These are phyloP conservation scores for Gryganskiella cystojenkinii DNA, from an alignment of 192 early-diverging fungal species.

Conservation along the genomic window DNA sequence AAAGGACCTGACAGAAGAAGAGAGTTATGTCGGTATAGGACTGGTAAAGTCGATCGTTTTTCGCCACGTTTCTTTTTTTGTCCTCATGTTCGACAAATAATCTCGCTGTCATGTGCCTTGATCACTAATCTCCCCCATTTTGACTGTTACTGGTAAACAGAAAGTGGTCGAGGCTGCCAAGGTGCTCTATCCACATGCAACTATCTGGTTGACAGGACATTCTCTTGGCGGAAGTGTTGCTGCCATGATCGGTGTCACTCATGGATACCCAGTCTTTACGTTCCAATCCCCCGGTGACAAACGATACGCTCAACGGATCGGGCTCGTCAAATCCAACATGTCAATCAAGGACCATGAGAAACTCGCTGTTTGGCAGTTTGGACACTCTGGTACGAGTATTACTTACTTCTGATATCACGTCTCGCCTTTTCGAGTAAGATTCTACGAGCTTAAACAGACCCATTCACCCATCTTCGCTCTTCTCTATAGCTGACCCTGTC, in stretches of 20 bases:
- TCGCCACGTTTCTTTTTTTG: not conserved
- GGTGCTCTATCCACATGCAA: conserved; percentile 69
- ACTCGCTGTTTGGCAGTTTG: conserved; percentile 88
- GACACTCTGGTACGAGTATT: conserved; percentile 66
- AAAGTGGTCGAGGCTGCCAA: conserved; percentile 75
- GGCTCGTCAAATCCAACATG: conserved; percentile 33
- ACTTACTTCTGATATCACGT: not conserved
- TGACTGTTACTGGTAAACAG: conserved; percentile 9
- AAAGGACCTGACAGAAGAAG: conserved; percentile 56
- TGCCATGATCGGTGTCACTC: conserved; percentile 79
- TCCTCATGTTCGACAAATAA: not conserved
- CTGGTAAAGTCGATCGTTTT: conserved; percentile 27
- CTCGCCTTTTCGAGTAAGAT: not conserved
- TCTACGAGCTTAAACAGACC: not conserved
- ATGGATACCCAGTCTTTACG: conserved; percentile 80
- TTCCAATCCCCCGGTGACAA: conserved; percentile 87
- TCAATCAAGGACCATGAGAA: conserved; percentile 51
- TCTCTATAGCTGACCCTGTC: conserved; percentile 77
- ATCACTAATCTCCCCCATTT: not conserved
- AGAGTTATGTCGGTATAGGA: conserved; percentile 61
- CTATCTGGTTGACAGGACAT: conserved; percentile 86
- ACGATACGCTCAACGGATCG: conserved; percentile 74
- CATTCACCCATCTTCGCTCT: not conserved
- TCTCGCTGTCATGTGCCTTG: not conserved
- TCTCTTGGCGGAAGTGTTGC: conserved; percentile 76